Conservation (phyloP, 2,329 filamentous ascomycete species). For the Scedosporium dehoogii region DNA sequence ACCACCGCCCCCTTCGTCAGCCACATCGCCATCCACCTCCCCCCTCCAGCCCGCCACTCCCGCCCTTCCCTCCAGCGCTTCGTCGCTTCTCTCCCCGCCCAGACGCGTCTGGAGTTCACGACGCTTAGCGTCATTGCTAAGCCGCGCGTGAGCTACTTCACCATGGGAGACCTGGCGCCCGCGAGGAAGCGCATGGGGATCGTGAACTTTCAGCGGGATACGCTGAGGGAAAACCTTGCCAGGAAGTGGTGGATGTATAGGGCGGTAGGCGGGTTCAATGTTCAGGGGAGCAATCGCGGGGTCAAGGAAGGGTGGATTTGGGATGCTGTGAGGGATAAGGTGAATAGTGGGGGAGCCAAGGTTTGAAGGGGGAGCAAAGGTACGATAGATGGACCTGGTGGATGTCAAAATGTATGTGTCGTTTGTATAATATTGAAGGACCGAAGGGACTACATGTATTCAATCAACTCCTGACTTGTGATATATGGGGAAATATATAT, state of each 20-base stretch:
- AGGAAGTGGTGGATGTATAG: conserved; percentile 30
- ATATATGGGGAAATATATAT: too few relatives aligned
- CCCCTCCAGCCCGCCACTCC: conserved; percentile 52
- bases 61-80: conserved; percentile 45
- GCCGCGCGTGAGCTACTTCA: conserved; percentile 37
- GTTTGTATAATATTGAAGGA: background rate
- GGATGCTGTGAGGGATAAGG: conserved; percentile 24
- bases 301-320: conserved; percentile 27
- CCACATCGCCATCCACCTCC: conserved; percentile 60
- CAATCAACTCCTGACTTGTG: background rate
- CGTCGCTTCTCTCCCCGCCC: conserved; percentile 33
- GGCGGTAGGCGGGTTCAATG: conserved; percentile 27
- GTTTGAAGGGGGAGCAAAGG: background rate
- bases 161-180: conserved; percentile 26
- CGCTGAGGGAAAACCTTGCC: conserved; percentile 20
- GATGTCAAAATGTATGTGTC: background rate
- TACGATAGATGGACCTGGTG: background rate
- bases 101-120: conserved; percentile 37
- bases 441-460: background rate
- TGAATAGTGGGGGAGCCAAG: conserved; percentile 12
- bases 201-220: conserved; percentile 30
- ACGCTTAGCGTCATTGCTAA: conserved; percentile 47
- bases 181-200: conserved; percentile 24
- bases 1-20: conserved; percentile 62
- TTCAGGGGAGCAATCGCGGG: conserved; percentile 18